Conservation (phyloP, 2,329 filamentous ascomycete genomes). For the Epichloe bromicola region DNA sequence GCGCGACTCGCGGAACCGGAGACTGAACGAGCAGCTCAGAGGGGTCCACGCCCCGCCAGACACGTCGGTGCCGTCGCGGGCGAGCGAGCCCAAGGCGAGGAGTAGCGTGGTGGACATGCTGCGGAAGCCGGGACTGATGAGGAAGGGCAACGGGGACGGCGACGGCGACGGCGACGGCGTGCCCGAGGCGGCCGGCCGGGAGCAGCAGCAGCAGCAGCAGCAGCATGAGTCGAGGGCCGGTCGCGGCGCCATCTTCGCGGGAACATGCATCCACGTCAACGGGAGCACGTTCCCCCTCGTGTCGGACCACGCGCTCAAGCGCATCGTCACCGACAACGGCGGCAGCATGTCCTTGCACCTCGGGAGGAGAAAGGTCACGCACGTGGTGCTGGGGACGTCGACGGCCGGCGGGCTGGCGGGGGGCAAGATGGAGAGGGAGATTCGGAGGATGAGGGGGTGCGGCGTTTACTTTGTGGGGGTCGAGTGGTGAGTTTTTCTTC, state of each 20-base stretch:
- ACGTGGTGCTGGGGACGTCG: slow-evolving; percentile 65
- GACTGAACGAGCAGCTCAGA: slow-evolving; percentile 58
- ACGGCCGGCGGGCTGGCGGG: slow-evolving; percentile 61
- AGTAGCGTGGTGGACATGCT: slow-evolving; percentile 42
- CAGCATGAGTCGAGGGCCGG: background rate
- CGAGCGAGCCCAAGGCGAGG: background rate
- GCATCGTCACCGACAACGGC: slow-evolving; percentile 61
- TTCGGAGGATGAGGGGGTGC: slow-evolving; percentile 51
- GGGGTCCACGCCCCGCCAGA: slow-evolving; percentile 36
- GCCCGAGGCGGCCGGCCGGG: background rate
- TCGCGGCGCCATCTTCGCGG: slow-evolving; percentile 45
- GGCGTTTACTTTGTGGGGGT: slow-evolving; percentile 67
- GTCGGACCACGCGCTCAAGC: slow-evolving; percentile 78
- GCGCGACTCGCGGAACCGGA: slow-evolving; percentile 55
- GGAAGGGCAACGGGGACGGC: background rate
- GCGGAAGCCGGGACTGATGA: slow-evolving; percentile 23
- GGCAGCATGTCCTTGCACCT: slow-evolving; percentile 58
- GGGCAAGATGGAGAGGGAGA: slow-evolving; percentile 71
- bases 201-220: too few species aligned
- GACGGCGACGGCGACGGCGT: too few species aligned
- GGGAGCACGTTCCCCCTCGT: slow-evolving; percentile 70
- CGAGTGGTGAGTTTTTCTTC: slow-evolving; percentile 50
- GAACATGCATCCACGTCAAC: slow-evolving; percentile 72
- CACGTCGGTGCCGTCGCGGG: background rate
- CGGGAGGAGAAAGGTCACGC: slow-evolving; percentile 63